phyloP scores from a whole-genome alignment of 192 early-diverging fungal genomes.

The Paraglomus brasilianum region DNA sequence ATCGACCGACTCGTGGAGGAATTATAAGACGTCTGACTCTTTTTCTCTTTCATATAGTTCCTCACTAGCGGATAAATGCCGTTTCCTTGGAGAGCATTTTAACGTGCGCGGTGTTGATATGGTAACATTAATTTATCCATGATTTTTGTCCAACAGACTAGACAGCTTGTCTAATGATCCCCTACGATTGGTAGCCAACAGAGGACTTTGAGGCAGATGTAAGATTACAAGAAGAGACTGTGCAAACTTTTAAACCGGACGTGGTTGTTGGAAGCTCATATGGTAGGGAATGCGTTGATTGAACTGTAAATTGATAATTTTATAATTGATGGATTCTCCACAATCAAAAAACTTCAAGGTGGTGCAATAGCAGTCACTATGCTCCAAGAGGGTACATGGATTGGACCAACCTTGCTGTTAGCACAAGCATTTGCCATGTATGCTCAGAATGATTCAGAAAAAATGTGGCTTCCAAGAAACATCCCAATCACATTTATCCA shows the following conservation, averaged over 20 bases:
- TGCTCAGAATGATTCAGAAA: not conserved
- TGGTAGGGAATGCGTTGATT: no score
- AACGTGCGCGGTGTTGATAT: not conserved
- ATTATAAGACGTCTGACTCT: no score
- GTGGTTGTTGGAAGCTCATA: slow-evolving; percentile 7
- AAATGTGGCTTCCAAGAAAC: not conserved
- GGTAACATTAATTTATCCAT: no score
- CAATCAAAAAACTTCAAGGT: no score
- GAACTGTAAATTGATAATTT: no score
- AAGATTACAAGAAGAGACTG: not conserved
- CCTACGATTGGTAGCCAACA: no score
- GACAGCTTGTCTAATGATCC: no score
- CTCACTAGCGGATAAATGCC: not conserved
- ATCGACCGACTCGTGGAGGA: no score
- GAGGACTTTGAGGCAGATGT: slow-evolving; percentile 10
- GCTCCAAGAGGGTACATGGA: slow-evolving; percentile 11
- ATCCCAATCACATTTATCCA: not conserved
- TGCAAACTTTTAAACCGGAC: not conserved
- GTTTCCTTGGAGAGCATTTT: not conserved
- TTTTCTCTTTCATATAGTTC: not conserved
- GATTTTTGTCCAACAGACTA: no score
- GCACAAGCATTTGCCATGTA: not conserved
- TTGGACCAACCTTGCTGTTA: not conserved
- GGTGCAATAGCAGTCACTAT: not conserved
- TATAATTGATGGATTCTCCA: no score